These are phyloP conservation scores for Gymnopus androsaceus DNA, from an alignment of 1,284 basidiomycete genomes.

Conservation along the genomic window DNA sequence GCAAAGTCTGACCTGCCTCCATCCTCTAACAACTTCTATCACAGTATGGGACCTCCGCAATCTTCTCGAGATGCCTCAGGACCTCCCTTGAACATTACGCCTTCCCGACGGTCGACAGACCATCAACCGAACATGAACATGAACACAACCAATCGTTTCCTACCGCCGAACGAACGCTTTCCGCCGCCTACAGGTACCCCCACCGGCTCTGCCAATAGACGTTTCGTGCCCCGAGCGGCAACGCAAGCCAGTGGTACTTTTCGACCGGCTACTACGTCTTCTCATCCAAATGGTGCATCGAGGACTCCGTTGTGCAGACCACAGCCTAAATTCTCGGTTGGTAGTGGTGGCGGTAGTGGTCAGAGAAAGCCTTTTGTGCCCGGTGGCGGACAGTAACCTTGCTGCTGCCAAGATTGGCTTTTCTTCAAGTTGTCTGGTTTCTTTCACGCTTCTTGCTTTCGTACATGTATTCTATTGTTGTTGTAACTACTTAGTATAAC, in stretches of 20 bases:
- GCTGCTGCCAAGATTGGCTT: background rate
- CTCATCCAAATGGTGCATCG: constrained; percentile 18
- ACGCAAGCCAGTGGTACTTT: background rate
- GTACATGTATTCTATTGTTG: too few relatives aligned
- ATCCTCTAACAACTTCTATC: constrained; percentile 14
- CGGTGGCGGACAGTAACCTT: constrained; percentile 12
- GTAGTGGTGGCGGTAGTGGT: constrained; percentile 32
- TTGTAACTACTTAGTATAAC: too few relatives aligned
- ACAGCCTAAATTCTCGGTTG: constrained; percentile 21
- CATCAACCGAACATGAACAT: background rate
- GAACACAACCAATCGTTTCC: constrained; percentile 19
- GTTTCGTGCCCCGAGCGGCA: background rate
- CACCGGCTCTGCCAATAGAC: background rate
- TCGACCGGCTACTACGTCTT: constrained; percentile 2
- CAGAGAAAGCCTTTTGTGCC: constrained; percentile 54
- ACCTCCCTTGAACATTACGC: background rate
- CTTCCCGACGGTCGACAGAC: background rate
- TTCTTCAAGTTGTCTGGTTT: background rate
- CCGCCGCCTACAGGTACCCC: constrained; percentile 23
- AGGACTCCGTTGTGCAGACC: constrained; percentile 31
- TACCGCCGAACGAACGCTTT: constrained; percentile 30
- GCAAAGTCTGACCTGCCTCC: constrained; percentile 27
- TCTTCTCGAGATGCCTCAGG: constrained; percentile 29
- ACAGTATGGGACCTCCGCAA: constrained; percentile 38
- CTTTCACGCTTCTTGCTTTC: background rate